phyloP scores from a whole-genome alignment of 805 yeast genomes.

The Starmerella asiatica region DNA sequence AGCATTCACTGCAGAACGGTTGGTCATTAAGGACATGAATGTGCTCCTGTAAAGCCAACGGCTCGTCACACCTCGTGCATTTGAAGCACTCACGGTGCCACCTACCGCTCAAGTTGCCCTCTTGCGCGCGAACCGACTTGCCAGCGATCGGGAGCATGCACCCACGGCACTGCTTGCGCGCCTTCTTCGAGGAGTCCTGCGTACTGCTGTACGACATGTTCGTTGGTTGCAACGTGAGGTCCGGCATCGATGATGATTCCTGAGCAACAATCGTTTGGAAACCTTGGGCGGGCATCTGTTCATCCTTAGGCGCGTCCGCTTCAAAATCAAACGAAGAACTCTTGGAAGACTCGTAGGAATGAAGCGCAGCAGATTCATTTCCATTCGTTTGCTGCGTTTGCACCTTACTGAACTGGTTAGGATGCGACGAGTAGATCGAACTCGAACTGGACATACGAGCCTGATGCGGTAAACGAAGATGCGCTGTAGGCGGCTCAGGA shows the following conservation, averaged over 20 bases:
- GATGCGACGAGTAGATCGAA: constrained; percentile 10
- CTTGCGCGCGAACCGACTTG: constrained; percentile 71
- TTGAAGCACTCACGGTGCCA: constrained; percentile 86
- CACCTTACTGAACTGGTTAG: constrained; percentile 1
- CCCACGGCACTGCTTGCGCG: constrained; percentile 42
- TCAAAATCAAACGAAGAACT: constrained; percentile 10
- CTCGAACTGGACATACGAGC: constrained; percentile 5
- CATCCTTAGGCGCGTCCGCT: neutral
- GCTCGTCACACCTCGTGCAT: constrained; percentile 47
- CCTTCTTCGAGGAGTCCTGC: neutral
- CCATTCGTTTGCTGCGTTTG: neutral
- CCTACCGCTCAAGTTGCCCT: constrained; percentile 52
- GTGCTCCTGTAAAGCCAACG: constrained; percentile 21
- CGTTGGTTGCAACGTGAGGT: neutral
- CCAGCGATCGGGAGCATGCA: constrained; percentile 45
- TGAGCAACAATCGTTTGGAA: neutral
- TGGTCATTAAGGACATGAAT: constrained; percentile 59
- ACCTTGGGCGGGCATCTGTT: neutral
- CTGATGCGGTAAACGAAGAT: neutral
- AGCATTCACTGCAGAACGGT: constrained; percentile 72
- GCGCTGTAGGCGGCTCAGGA: neutral
- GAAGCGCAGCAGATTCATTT: neutral
- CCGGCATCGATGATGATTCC: neutral
- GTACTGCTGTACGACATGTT: neutral
- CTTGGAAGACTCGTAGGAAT: constrained; percentile 5